Percentiles rank a stretch among this genome's conserved stretches.
These are phyloP conservation scores for Gracilaria domingensis DNA, from an alignment of 23 red algal genomes.

Conservation along the genomic window DNA sequence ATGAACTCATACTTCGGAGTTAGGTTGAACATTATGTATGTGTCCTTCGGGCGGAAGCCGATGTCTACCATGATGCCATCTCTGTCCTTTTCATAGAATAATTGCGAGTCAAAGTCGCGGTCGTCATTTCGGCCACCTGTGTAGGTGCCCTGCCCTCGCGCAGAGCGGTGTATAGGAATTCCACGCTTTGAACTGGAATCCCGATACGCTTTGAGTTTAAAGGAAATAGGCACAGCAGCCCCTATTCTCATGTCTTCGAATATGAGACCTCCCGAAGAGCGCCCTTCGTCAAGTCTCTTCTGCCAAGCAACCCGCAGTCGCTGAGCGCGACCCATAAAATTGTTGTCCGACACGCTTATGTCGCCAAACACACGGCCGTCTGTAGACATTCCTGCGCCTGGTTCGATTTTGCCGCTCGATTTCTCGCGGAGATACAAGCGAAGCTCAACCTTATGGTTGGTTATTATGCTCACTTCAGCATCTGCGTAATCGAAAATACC, in stretches of 20 bases:
- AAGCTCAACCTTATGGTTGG: constrained; percentile 44
- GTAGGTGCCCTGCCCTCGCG: neutral
- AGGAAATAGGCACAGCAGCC: constrained; percentile 41
- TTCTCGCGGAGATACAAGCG: constrained; percentile 56
- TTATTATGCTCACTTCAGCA: constrained; percentile 36
- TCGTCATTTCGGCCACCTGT: neutral
- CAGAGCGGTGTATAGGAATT: constrained; percentile 25
- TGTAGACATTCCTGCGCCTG: constrained; percentile 72
- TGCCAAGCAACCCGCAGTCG: constrained; percentile 69
- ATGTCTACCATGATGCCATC: constrained; percentile 53
- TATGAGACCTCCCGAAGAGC: constrained; percentile 49
- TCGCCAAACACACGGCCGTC: constrained; percentile 75
- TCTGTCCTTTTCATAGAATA: constrained; percentile 54
- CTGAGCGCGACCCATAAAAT: constrained; percentile 70
- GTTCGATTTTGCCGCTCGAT: constrained; percentile 51
- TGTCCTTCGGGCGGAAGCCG: constrained; percentile 41
- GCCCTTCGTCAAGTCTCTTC: constrained; percentile 58
- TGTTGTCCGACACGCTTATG: constrained; percentile 50
- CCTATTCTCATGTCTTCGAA: constrained; percentile 78
- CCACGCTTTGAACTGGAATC: constrained; percentile 47
- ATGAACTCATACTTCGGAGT: constrained; percentile 46
- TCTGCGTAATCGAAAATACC: constrained; percentile 77
- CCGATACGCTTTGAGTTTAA: constrained; percentile 39
- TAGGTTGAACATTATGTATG: constrained; percentile 21
- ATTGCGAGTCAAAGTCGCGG: neutral